These are phyloP conservation scores for Neoboletus magnificus DNA, from an alignment of 768 basidiomycete species.

Conservation along the genomic window DNA sequence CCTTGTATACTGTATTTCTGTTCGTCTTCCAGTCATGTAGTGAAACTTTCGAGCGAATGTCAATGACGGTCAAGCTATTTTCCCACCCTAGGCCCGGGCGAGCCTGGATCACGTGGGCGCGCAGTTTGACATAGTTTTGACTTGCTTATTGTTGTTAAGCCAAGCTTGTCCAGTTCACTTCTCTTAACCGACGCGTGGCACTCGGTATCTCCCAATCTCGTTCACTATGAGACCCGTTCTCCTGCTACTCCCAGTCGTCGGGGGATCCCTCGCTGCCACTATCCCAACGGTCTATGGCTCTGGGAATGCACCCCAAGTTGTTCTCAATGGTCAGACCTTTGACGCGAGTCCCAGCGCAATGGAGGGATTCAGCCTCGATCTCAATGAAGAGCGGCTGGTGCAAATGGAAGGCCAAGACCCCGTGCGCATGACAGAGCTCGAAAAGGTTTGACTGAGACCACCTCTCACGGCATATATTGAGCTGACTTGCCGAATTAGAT, in stretches of 20 bases:
- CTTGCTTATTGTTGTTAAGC: slow-evolving; percentile 9
- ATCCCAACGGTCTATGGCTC: slow-evolving; percentile 8
- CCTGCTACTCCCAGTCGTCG: slow-evolving; percentile 17
- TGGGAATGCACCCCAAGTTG: slow-evolving; percentile 15
- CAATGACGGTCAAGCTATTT: background rate
- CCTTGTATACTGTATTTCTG: background rate
- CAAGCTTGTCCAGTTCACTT: background rate
- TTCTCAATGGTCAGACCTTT: slow-evolving; percentile 27
- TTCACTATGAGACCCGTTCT: slow-evolving; percentile 12
- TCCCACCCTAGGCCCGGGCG: too few relatives aligned
- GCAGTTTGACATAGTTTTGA: slow-evolving; percentile 2
- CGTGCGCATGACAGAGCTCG: slow-evolving; percentile 83
- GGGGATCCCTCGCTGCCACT: slow-evolving; percentile 21
- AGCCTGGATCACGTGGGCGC: too few relatives aligned
- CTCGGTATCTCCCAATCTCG: background rate
- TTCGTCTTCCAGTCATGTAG: background rate
- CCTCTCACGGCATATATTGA: background rate
- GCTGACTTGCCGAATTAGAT: slow-evolving; percentile 45
- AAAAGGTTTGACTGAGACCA: slow-evolving; percentile 55
- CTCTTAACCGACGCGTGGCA: background rate
- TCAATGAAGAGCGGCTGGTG: slow-evolving; percentile 69
- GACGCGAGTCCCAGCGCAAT: slow-evolving; percentile 17
- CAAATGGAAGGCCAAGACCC: slow-evolving; percentile 68
- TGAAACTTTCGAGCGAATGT: background rate
- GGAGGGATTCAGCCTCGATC: slow-evolving; percentile 65